phyloP scores from a whole-genome alignment of 306 rosid species.

The Trifolium dubium region DNA sequence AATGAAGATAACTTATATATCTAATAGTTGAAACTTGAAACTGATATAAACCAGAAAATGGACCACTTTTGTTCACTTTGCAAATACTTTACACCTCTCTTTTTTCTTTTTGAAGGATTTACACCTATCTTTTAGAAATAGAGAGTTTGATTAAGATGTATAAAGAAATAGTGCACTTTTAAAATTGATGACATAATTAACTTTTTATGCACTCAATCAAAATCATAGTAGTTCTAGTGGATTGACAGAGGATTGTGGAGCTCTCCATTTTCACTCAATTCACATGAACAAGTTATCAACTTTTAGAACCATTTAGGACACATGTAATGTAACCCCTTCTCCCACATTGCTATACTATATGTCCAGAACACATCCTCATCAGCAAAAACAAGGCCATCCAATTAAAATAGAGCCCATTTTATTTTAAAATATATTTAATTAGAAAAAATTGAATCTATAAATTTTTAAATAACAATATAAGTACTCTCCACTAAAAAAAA shows the following conservation, averaged over 20 bases:
- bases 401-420: too few relatives aligned
- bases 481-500: too few relatives aligned
- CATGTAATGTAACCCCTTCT: not conserved
- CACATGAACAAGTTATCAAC: not conserved
- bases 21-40: too few relatives aligned
- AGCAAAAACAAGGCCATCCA: not conserved
- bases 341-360: not conserved
- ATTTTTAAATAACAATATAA: too few relatives aligned
- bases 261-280: not conserved
- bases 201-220: not conserved
- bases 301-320: not conserved
- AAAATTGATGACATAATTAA: not conserved
- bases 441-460: too few relatives aligned
- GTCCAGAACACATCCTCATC: not conserved
- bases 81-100: not conserved
- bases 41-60: not conserved
- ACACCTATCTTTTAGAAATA: not conserved
- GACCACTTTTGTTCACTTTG: not conserved
- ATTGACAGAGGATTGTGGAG: not conserved
- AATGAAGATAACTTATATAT: not conserved
- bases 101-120: not conserved
- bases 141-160: not conserved
- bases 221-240: not conserved
- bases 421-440: too few relatives aligned
- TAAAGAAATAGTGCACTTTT: not conserved